Conservation (phyloP, 2,329 filamentous ascomycete genomes). For the Diplodia intermedia region DNA sequence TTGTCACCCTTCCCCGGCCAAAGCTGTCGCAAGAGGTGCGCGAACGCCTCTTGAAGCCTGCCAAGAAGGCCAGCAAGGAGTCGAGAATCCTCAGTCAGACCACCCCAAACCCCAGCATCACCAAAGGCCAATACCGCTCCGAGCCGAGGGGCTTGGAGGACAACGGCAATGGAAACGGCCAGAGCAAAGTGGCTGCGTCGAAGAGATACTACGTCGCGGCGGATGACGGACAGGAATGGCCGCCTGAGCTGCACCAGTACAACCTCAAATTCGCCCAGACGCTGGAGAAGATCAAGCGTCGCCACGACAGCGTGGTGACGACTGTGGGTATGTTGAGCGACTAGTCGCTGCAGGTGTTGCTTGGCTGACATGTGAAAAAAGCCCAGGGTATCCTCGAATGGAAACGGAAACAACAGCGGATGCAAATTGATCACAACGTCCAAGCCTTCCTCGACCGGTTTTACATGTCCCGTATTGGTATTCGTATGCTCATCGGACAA, state of each 20-base stretch:
- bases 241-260: slow-evolving; percentile 91
- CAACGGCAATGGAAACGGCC: slow-evolving; percentile 57
- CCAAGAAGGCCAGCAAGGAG: slow-evolving; percentile 63
- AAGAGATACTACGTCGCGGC: slow-evolving; percentile 90
- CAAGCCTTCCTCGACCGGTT: slow-evolving; percentile 98
- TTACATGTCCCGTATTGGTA: slow-evolving; percentile 99
- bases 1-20: slow-evolving; percentile 83
- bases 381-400: slow-evolving; percentile 98
- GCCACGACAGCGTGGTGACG: slow-evolving; percentile 96
- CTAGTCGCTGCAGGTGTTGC: neutral
- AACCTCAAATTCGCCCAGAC: slow-evolving; percentile 90
- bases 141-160: slow-evolving; percentile 46
- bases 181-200: slow-evolving; percentile 55
- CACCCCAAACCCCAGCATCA: slow-evolving; percentile 88
- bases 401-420: slow-evolving; percentile 92
- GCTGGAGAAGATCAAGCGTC: slow-evolving; percentile 90
- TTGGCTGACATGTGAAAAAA: slow-evolving; percentile 30
- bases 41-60: slow-evolving; percentile 76
- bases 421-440: slow-evolving; percentile 98
- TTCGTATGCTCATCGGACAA: slow-evolving; percentile 98
- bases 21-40: slow-evolving; percentile 76
- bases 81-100: slow-evolving; percentile 78
- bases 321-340: slow-evolving; percentile 67
- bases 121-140: slow-evolving; percentile 78
- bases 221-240: slow-evolving; percentile 89